Percentiles rank a stretch among this genome's conserved stretches.
These are phyloP conservation scores for Conidiobolus incongruus DNA, from an alignment of 371 early-diverging fungal species.

Conservation along the genomic window DNA sequence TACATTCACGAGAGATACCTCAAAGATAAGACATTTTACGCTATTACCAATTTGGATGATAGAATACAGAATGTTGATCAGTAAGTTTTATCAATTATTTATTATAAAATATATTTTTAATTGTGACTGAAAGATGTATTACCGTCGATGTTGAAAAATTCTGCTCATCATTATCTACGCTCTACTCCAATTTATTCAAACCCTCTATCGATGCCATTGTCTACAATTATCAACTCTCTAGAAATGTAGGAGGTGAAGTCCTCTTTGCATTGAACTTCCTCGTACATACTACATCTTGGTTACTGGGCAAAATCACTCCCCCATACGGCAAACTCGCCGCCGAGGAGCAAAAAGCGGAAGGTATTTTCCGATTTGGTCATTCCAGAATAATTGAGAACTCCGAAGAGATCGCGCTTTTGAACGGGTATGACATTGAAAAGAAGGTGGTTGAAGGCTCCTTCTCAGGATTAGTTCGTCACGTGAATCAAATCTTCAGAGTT, in stretches of 20 bases:
- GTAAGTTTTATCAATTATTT: too few relatives aligned
- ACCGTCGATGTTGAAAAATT: conserved; percentile 79
- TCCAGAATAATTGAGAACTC: conserved; percentile 67
- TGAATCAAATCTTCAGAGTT: conserved; percentile 53
- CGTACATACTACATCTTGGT: conserved; percentile 38
- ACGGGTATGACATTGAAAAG: conserved; percentile 54
- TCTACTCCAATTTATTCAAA: conserved; percentile 70
- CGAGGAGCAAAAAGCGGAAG: conserved; percentile 47
- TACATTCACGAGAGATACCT: conserved; percentile 67
- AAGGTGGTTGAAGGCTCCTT: conserved; percentile 51
- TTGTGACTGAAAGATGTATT: too few relatives aligned
- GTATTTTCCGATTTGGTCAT: conserved; percentile 75
- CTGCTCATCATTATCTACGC: conserved; percentile 41
- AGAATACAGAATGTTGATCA: conserved; percentile 79
- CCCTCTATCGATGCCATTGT: conserved; percentile 74
- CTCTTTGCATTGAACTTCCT: conserved; percentile 39
- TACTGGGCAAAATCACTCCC: conserved; percentile 60
- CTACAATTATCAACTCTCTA: conserved; percentile 60
- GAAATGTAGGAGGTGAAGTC: conserved; percentile 53
- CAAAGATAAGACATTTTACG: conserved; percentile 70
- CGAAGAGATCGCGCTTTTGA: conserved; percentile 74
- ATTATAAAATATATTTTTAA: too few relatives aligned
- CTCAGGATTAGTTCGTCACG: conserved; percentile 47
- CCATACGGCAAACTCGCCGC: conserved; percentile 77
- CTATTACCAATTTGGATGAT: conserved; percentile 57